Base-by-base conservation (phyloP, 2,329 filamentous ascomycete species). In the Penicillium sp. region DNA sequence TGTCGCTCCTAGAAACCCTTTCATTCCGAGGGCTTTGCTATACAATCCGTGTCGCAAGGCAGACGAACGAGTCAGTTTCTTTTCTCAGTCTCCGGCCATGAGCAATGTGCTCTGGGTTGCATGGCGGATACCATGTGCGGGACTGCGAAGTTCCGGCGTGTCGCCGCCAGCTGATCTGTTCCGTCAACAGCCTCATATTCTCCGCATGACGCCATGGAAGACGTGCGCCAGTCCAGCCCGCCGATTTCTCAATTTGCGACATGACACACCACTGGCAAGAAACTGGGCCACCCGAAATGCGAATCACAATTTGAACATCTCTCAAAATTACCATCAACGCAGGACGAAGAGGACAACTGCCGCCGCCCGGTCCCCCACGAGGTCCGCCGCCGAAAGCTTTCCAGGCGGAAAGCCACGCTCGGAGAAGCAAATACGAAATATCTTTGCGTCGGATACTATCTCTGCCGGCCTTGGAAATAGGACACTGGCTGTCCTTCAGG, bases 61-160 rank as follows among this genome's bases (percentile, higher is more conserved):
- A 18, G 18, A 18, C 18, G 18, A 5, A 39, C 39, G 45, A 34
- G 40, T 29, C 26, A 18, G 3, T 35, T 32, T 11, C 32, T 39
- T 39, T 37, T 36, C n/a, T 39, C 46, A 55, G 49, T 55, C 42
- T 52, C 57, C 54, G 60, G 65, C 64, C 58, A 73, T 73, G 71
- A 73, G 62, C 63, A 67, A 69, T 71, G 70, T 58, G 51, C 58
- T 67, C 57, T 62, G 65, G 53, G 53, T 66, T 61, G 61, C 66
- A 67, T 72, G 69, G 71, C 66, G 68, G 57, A 56, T 60, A 46
- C 61, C 69, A 60, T 71, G 70, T 60, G 54, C 56, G 48, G 67
- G 67, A 48, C 53, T 69, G 43, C 62, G 63, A 43, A 48, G 57
- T 49, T 57, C 58, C 43, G 56, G 50, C 43, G 46, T 60, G 49